These are phyloP conservation scores for Amaranthus tricolor DNA, from an alignment of 179 eudicot species.

Conservation along the genomic window DNA sequence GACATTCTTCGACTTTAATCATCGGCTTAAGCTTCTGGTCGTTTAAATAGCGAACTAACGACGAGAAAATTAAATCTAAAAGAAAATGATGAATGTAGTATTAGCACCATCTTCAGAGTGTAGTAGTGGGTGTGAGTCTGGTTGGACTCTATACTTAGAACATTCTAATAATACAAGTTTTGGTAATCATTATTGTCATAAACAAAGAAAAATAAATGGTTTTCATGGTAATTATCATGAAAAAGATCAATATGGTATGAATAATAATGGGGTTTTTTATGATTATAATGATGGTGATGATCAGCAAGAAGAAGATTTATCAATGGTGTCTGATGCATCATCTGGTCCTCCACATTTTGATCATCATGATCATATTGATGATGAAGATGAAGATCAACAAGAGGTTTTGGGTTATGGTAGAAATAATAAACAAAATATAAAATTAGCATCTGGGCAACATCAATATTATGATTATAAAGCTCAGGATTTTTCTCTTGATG, in stretches of 20 bases:
- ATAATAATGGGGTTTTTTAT: neutral
- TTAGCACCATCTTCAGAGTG: constrained; percentile 13
- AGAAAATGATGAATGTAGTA: constrained; percentile 20
- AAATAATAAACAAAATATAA: constrained; percentile 10
- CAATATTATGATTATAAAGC: neutral
- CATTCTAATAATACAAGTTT: constrained; percentile 17
- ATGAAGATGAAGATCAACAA: constrained; percentile 9
- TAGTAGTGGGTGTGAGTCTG: constrained; percentile 37
- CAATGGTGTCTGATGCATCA: constrained; percentile 42
- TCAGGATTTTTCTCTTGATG: constrained; percentile 27
- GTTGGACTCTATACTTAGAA: constrained; percentile 37
- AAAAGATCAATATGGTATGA: neutral
- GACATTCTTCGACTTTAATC: too few species aligned
- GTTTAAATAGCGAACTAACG: too few species aligned
- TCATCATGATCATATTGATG: constrained; percentile 26
- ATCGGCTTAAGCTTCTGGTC: too few species aligned
- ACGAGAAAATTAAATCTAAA: neutral
- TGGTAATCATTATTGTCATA: neutral
- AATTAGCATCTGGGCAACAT: constrained; percentile 6
- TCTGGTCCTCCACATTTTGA: constrained; percentile 41
- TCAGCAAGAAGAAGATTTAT: constrained; percentile 33
- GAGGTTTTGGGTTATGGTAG: neutral
- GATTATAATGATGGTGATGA: constrained; percentile 7
- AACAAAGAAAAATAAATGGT: neutral
- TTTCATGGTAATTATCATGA: constrained; percentile 1